Percentiles rank a stretch among this genome's conserved stretches.
phyloP scores from a whole-genome alignment of 129 eudicot species.

The Saposhnikovia divaricata region DNA sequence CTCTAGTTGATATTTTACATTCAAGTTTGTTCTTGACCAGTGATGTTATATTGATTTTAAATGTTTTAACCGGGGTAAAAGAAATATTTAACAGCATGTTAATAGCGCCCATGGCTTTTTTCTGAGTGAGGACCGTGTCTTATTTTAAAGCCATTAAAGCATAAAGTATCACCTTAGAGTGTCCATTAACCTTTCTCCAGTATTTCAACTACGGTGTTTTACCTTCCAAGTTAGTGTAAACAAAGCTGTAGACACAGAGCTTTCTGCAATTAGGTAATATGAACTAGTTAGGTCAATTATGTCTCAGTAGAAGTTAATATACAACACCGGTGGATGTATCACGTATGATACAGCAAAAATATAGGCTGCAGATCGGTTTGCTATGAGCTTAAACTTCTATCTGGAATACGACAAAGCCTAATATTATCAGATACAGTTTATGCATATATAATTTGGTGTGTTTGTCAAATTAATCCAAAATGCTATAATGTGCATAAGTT shows the following conservation, averaged over 20 bases:
- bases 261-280: neutral
- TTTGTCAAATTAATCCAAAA: neutral
- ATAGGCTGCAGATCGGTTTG: neutral
- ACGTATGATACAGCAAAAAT: neutral
- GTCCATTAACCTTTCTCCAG: neutral
- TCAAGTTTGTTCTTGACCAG: neutral
- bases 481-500: slow-evolving; percentile 1
- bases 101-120: neutral
- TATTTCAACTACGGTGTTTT: neutral
- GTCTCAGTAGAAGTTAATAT: neutral
- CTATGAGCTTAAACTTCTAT: neutral
- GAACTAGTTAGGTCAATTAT: neutral
- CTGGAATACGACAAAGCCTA: neutral
- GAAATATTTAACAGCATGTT: neutral
- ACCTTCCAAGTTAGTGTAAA: neutral
- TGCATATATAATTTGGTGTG: neutral
- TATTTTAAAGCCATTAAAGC: neutral
- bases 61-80: neutral
- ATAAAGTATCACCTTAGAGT: neutral
- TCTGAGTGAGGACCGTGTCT: neutral
- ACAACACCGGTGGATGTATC: neutral
- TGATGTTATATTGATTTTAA: neutral
- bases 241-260: neutral
- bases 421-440: neutral
- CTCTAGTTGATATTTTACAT: neutral